Conservation (phyloP, 2,329 filamentous ascomycete genomes). For the Aureobasidium zeae region DNA sequence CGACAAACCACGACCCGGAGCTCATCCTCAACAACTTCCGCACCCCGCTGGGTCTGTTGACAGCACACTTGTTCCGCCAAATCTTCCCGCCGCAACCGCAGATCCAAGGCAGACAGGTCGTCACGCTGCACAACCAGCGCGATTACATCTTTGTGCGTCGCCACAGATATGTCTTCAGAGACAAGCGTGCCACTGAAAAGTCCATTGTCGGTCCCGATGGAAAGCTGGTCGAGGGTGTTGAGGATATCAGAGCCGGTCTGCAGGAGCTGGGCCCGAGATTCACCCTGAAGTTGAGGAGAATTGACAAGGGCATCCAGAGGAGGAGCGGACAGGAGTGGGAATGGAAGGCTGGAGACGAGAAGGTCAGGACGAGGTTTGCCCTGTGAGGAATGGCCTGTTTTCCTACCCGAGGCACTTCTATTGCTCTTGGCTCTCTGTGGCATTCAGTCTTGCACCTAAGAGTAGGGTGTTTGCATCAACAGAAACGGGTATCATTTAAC, state of each 20-base stretch:
- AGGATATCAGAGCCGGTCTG: constrained; percentile 74
- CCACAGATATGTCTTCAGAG: constrained; percentile 86
- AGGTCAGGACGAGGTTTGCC: constrained; percentile 86
- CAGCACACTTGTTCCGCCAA: constrained; percentile 72
- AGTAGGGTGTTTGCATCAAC: too few species aligned
- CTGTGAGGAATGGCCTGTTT: constrained; percentile 42
- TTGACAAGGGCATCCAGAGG: constrained; percentile 79
- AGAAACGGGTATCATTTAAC: too few species aligned
- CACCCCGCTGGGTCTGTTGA: constrained; percentile 80
- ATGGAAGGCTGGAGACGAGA: constrained; percentile 95
- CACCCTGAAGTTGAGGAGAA: constrained; percentile 78
- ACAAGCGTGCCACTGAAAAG: constrained; percentile 81
- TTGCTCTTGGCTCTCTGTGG: too few species aligned
- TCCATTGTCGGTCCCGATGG: constrained; percentile 73
- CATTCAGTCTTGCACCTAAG: too few species aligned
- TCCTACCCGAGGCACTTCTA: too few species aligned
- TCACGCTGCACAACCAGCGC: constrained; percentile 88
- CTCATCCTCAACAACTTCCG: constrained; percentile 89
- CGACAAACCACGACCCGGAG: constrained; percentile 84
- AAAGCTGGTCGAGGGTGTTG: constrained; percentile 71
- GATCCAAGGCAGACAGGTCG: constrained; percentile 74
- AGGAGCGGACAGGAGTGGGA: constrained; percentile 80
- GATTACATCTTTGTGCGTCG: constrained; percentile 91
- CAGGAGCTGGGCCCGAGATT: constrained; percentile 82
- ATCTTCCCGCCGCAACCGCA: constrained; percentile 76